Base-by-base conservation (phyloP, 2,329 filamentous ascomycete species). In the Fusarium chlamydosporum region DNA sequence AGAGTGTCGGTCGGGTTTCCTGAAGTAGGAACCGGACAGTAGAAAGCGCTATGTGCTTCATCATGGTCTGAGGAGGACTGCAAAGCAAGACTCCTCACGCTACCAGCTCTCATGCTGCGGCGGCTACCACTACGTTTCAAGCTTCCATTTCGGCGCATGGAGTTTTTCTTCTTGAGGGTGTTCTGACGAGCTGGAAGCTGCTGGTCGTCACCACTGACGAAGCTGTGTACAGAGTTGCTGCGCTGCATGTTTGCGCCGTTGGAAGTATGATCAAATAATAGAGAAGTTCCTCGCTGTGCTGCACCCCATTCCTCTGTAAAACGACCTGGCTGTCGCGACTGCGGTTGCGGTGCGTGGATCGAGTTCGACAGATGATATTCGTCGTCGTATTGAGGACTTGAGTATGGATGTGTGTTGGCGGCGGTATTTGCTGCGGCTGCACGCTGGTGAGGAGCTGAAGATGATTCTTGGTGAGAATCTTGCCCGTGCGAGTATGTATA, bases 1-100 rank as follows among this genome's bases (percentile, higher is more conserved):
- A 99, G 85, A 51, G 92, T 85, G 61, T 98, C 95, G 2, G 96
- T 98, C 3, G 96, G 96, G 53, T 90, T 94, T 6, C 93, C 93
- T 18, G 87, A 88, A 7, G 93, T 97, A 4, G 94, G 96, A 34
- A 99, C 91, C 2, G 96, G 96, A 48, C 93, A 94, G 78, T 90
- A 91, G 77, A 97, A 97, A 42, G 91, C 93, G 79, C 92, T 97
- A 77, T 94, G 91, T 70, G 86, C 84, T 76, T 93, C 89, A 61
- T 91, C 88, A 64, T 88, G 85, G 63, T 93, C 90, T 31, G 84
- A 84, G 7, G 84, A 87, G 62, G 92, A 89, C 61, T 92, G 92
- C 58, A 94, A 81, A 27, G 87, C 89, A 59, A 97, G 84, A 74
- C 94, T 96, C 72, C 89, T 89, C 52, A 97, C 93, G 77, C 94